A percentile compares a stretch with the other conserved stretches of the same genome.
Conservation (phyloP, 306 rosid species). For the Cicer yamashitae region DNA sequence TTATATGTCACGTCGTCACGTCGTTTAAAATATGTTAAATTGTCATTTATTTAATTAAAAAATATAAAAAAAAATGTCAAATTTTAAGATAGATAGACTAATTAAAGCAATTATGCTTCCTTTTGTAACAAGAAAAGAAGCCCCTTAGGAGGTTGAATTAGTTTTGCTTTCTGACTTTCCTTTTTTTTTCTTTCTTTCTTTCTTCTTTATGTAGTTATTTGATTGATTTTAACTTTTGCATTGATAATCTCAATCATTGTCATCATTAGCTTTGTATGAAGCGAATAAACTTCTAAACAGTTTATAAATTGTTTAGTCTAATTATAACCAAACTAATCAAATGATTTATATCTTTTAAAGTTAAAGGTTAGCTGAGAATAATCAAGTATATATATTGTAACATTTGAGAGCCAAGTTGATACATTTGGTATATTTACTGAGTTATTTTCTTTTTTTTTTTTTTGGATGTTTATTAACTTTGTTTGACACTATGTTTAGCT, state of each 20-base stretch:
- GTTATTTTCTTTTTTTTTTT: neutral
- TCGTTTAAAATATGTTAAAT: no score
- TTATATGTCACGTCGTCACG: no score
- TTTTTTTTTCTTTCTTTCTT: neutral
- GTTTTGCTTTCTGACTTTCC: conserved; percentile 36
- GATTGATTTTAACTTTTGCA: conserved; percentile 15
- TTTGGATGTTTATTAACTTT: conserved; percentile 2
- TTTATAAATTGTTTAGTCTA: neutral
- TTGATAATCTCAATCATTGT: conserved; percentile 4
- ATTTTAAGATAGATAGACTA: no score
- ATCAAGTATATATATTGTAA: neutral
- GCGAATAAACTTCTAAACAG: neutral
- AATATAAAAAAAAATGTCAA: no score
- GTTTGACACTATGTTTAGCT: neutral
- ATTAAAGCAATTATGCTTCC: no score
- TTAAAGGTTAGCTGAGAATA: conserved; percentile 1
- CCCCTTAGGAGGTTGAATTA: conserved; percentile 49
- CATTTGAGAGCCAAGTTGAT: neutral
- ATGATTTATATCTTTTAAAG: neutral
- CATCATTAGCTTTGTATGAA: conserved; percentile 32
- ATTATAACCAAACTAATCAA: neutral
- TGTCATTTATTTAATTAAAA: no score
- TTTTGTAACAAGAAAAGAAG: no score
- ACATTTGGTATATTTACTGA: neutral
- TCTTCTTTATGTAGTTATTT: neutral